These are phyloP conservation scores for Euclidium syriacum DNA, from an alignment of 345 rosid species.

Conservation along the genomic window DNA sequence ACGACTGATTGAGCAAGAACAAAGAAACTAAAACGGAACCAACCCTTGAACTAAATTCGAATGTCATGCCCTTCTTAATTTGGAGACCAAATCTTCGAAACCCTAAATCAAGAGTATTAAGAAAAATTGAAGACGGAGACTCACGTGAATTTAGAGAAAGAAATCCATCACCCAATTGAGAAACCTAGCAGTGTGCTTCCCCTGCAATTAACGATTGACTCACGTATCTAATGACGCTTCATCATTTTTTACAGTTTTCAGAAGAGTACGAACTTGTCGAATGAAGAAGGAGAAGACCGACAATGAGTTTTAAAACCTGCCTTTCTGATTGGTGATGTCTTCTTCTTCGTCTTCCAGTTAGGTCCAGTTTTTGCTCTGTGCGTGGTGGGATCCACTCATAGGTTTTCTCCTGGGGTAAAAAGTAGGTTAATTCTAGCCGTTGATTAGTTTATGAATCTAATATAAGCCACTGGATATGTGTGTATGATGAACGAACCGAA, in stretches of 20 bases:
- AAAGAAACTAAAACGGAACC: not conserved
- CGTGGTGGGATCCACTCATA: slow-evolving; percentile 17
- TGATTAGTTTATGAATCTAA: not conserved
- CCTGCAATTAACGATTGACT: not conserved
- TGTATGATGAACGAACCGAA: not conserved
- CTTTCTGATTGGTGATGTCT: slow-evolving; percentile 2
- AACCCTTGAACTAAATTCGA: not conserved
- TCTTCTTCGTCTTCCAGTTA: not conserved
- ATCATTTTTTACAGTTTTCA: not conserved
- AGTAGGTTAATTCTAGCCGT: slow-evolving; percentile 3
- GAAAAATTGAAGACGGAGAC: not conserved
- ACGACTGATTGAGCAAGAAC: not conserved
- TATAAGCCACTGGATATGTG: not conserved
- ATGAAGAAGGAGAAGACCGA: not conserved
- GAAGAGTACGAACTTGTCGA: not conserved
- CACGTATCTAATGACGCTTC: slow-evolving; percentile 2
- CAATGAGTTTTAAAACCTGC: not conserved
- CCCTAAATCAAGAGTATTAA: slow-evolving; percentile 2
- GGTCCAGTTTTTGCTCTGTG: slow-evolving; percentile 8
- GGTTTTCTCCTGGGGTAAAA: not conserved
- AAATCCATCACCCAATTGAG: not conserved
- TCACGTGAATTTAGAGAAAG: slow-evolving; percentile 6
- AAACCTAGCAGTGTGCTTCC: slow-evolving; percentile 16
- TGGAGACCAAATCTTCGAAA: not conserved
- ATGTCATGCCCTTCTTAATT: not conserved